Evolutionary conservation across 768 basidiomycete species (phyloP), one percentile per base, ranked within the genome.

Genomic region (Psilocybe azurescens): DNA sequence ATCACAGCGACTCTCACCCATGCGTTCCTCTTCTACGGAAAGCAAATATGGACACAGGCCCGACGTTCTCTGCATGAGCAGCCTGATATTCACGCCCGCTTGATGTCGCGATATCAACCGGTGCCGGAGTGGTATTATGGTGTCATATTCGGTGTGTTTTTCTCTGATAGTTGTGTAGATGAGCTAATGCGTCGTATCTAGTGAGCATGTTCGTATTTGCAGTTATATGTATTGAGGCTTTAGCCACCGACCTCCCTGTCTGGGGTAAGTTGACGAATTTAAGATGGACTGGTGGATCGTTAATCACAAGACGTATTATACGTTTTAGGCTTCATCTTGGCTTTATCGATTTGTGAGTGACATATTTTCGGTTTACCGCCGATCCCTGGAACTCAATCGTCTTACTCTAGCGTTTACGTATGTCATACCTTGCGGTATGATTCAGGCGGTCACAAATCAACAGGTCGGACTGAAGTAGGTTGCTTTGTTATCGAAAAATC

Each of bases 51-150:
- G 86, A 74, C 71, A 0, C 90, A 92, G 70, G 75, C 86, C 30
- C 84, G 86, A 53, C 83, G 87, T 50, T 81, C 90, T 10, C 81
- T 92, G 73, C 72, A 81, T 46, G 93, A 93, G 65, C 90, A 94
- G 68, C 87, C 89, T 1, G 93, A 94, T 74, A 85, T 94, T 61
- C 92, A 94, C 67, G 89, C 89, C 14, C 84, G 91, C 6, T 78
- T 94, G 39, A 94, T 94, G 92, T 78, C 81, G 10, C 73, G 75
- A 53, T 94, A 94, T 70, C 78, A 75, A 0, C 89, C 88, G 61
- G 80, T 94, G n/a, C 93, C 92, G 0, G 84, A 93, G 61, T 93
- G 90, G 91, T 94, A 93, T 92, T 94, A 93, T 69, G 70, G 77
- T 7, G 69, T 53, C 29, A 53, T 53, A 53, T 53, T 53, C 18